A percentile compares a stretch with the other conserved stretches of the same genome.
phyloP scores from a whole-genome alignment of 2,329 filamentous ascomycete species.

The Orbilia javanica region DNA sequence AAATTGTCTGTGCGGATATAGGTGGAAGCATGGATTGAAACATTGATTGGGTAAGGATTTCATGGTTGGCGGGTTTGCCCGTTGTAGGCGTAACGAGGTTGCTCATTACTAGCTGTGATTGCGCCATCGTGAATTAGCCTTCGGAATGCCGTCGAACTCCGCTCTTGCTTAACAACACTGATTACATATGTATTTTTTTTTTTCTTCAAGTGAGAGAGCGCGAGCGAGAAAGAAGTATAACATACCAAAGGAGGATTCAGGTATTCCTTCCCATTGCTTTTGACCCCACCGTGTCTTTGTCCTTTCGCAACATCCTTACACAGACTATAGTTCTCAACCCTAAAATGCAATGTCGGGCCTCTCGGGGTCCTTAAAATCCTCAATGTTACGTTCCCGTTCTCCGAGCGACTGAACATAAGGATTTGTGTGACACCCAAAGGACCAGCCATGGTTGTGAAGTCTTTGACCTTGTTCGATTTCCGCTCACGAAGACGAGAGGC shows the following conservation, averaged over 20 bases:
- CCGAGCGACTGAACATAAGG: constrained; percentile 90
- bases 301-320: constrained; percentile 89
- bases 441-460: constrained; percentile 95
- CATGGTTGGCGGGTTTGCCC: constrained; percentile 91
- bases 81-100: constrained; percentile 80
- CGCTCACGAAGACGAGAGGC: constrained; percentile 90
- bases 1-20: constrained; percentile 90
- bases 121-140: constrained; percentile 17
- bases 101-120: constrained; percentile 88
- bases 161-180: constrained; percentile 4
- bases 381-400: constrained; percentile 90
- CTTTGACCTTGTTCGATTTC: constrained; percentile 85
- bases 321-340: constrained; percentile 93
- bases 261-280: constrained; percentile 86
- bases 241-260: constrained; percentile 81
- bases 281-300: constrained; percentile 67
- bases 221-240: neutral
- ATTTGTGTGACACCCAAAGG: constrained; percentile 93
- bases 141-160: neutral
- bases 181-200: neutral
- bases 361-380: constrained; percentile 87
- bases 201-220: too few species aligned
- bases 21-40: constrained; percentile 97
- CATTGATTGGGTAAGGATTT: constrained; percentile 89
- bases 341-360: constrained; percentile 92